Evolutionary conservation across 352 stramenopile species (phyloP).

Genomic region (Aphanomyces euteiches): DNA sequence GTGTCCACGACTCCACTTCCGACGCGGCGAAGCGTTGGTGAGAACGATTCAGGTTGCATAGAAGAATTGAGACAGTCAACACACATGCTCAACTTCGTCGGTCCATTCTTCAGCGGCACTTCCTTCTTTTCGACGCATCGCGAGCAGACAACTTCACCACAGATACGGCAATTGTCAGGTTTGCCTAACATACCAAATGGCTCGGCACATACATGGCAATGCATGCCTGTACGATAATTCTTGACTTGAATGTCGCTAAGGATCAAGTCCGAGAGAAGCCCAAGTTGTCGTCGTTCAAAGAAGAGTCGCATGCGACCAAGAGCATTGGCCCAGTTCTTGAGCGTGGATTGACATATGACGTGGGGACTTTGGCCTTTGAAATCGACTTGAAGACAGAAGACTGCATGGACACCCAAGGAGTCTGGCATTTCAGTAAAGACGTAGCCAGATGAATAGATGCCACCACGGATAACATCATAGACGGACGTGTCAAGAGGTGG

Average conservation of each 20-base stretch:
- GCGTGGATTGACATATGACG: conserved; percentile 1
- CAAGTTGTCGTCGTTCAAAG: conserved; percentile 25
- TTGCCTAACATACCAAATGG: conserved; percentile 10
- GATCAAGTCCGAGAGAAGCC: conserved; percentile 20
- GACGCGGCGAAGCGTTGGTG: conserved; percentile 17
- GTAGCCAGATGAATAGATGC: conserved; percentile 25
- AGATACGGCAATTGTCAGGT: conserved; percentile 29
- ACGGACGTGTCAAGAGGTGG: conserved; percentile 20
- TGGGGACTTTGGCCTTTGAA: conserved; percentile 21
- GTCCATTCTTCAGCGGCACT: conserved; percentile 7
- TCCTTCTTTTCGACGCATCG: conserved; percentile 26
- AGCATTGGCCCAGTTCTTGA: conserved; percentile 26
- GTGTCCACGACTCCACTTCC: background rate
- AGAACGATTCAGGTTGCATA: conserved; percentile 19
- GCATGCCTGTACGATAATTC: conserved; percentile 1
- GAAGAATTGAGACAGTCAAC: conserved; percentile 2
- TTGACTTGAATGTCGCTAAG: conserved; percentile 29
- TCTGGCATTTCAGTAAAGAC: conserved; percentile 17
- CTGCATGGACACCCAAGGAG: conserved; percentile 1
- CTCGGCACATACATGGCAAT: conserved; percentile 23
- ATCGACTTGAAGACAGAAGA: conserved; percentile 21
- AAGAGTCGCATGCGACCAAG: conserved; percentile 18
- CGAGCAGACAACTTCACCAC: conserved; percentile 26
- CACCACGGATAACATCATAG: conserved; percentile 24
- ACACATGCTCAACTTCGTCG: conserved; percentile 17